Conservation (phyloP, 2,329 filamentous ascomycete genomes). For the Apiospora marii region DNA sequence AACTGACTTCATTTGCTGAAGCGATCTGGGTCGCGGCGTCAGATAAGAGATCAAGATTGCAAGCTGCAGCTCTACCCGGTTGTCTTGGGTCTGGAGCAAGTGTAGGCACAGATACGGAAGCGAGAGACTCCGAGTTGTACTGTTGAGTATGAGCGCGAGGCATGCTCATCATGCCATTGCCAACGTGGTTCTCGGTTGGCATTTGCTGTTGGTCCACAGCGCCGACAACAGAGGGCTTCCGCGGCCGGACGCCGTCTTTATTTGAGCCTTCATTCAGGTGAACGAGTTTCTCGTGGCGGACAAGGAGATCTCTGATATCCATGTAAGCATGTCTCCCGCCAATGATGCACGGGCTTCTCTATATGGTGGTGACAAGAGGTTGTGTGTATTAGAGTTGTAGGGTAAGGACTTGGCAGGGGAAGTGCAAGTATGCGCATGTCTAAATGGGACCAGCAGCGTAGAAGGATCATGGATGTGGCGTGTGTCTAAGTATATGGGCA, state of each 20-base stretch:
- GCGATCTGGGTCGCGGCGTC: constrained; percentile 63
- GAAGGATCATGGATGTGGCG: constrained; percentile 30
- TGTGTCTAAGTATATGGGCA: constrained; percentile 25
- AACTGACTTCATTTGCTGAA: constrained; percentile 61
- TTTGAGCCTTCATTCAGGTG: constrained; percentile 65
- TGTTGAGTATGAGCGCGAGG: constrained; percentile 46
- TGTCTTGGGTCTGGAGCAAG: constrained; percentile 57
- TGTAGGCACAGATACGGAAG: constrained; percentile 47
- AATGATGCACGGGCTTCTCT: neutral
- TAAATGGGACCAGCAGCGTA: constrained; percentile 28
- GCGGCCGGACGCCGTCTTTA: constrained; percentile 59
- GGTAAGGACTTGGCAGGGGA: neutral
- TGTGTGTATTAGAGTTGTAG: neutral
- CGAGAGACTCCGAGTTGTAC: constrained; percentile 52
- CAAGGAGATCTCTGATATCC: constrained; percentile 70
- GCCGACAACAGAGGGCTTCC: constrained; percentile 59
- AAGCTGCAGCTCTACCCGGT: constrained; percentile 55
- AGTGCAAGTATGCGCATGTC: neutral
- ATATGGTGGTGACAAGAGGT: neutral
- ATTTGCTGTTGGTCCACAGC: constrained; percentile 51
- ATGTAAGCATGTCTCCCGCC: constrained; percentile 59
- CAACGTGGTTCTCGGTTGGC: constrained; percentile 56
- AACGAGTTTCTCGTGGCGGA: constrained; percentile 70
- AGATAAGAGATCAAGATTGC: constrained; percentile 66
- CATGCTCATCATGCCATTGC: constrained; percentile 55